These are phyloP conservation scores for Ceratocystis cacaofunesta DNA, from an alignment of 2,329 filamentous ascomycete species.

Conservation along the genomic window DNA sequence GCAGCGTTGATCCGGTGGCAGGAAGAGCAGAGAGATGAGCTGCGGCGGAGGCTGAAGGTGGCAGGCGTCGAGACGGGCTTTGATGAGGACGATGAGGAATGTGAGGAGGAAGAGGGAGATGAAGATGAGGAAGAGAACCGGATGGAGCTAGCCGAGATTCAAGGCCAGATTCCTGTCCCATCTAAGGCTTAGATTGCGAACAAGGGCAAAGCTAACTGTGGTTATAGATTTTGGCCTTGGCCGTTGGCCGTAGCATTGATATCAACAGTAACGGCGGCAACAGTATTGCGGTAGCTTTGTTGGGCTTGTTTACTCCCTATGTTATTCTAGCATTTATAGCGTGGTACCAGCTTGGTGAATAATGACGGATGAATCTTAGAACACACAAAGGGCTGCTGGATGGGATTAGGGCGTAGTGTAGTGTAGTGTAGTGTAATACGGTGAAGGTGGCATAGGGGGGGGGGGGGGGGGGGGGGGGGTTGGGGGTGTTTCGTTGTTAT, in stretches of 20 bases:
- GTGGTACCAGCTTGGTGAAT: not conserved
- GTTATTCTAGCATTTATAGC: not conserved
- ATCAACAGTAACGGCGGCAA: not conserved
- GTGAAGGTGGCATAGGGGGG: not conserved
- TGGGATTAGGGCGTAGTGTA: not conserved
- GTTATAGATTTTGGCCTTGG: not conserved
- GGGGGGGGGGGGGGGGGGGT: no score
- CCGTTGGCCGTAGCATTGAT: not conserved
- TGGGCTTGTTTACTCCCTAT: not conserved
- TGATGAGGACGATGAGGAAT: slow-evolving; percentile 45
- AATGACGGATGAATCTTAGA: not conserved
- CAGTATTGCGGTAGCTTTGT: not conserved
- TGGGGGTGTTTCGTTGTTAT: no score
- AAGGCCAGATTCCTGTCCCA: slow-evolving; percentile 7
- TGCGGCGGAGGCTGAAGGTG: slow-evolving; percentile 59
- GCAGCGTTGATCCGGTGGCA: slow-evolving; percentile 89
- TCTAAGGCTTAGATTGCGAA: not conserved
- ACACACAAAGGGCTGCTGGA: not conserved
- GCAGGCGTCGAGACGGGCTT: slow-evolving; percentile 63
- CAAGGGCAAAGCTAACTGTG: not conserved
- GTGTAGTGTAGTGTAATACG: not conserved
- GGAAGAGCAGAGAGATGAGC: slow-evolving; percentile 61
- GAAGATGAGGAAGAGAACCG: slow-evolving; percentile 40
- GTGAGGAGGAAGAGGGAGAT: slow-evolving; percentile 45
- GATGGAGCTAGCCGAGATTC: slow-evolving; percentile 21